phyloP scores from a whole-genome alignment of 805 yeast genomes.

The Vanderwaltozyma polyspora region DNA sequence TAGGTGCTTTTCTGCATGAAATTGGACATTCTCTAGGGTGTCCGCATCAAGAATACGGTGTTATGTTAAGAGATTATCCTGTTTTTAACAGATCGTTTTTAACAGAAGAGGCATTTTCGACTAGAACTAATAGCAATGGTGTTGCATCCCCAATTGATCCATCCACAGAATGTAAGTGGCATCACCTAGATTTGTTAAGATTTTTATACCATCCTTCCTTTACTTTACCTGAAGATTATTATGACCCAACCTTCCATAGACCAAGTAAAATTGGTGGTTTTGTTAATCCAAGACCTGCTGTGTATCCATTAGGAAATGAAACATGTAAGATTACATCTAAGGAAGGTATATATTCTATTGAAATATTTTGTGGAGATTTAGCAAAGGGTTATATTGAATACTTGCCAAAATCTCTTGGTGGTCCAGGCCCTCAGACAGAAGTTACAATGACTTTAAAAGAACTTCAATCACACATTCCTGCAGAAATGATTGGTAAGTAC shows the following conservation, averaged over 20 bases:
- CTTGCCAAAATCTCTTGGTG: conserved; percentile 44
- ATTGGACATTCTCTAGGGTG: conserved; percentile 86
- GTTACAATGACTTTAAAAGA: conserved; percentile 39
- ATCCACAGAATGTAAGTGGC: conserved; percentile 75
- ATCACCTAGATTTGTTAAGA: conserved; percentile 65
- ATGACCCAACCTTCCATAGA: conserved; percentile 32
- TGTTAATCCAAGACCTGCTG: conserved; percentile 27
- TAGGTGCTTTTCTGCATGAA: conserved; percentile 94
- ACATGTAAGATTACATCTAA: conserved; percentile 37
- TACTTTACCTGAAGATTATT: conserved; percentile 51
- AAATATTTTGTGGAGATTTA: conserved; percentile 47
- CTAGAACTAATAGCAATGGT: conserved; percentile 41
- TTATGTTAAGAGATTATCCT: conserved; percentile 80
- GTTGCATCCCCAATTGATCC: conserved; percentile 38
- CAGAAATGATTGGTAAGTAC: conserved; percentile 21
- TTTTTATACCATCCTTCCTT: conserved; percentile 77
- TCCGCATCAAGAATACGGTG: conserved; percentile 84
- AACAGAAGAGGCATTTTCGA: conserved; percentile 52
- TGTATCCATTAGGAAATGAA: conserved; percentile 37
- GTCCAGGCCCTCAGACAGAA: conserved; percentile 48
- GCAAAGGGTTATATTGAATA: conserved; percentile 48
- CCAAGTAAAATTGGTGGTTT: conserved; percentile 27
- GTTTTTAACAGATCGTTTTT: conserved; percentile 72
- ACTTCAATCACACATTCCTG: conserved; percentile 28
- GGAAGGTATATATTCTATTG: conserved; percentile 67